Base-by-base conservation (phyloP, 495 filamentous ascomycete genomes). In the Tuber borchii region DNA sequence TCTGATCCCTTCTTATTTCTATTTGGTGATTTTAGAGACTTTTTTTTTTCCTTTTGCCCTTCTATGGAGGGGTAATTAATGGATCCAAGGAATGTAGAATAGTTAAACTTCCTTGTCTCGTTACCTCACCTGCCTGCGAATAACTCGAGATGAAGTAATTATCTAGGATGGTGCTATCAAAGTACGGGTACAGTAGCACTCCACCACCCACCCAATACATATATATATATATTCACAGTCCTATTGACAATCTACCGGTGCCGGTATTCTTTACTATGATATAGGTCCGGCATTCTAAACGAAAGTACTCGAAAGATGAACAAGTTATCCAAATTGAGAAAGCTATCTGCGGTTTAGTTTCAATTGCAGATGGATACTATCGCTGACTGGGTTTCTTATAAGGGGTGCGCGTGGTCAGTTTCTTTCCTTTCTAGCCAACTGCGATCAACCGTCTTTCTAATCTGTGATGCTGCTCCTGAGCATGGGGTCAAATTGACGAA, bases 1-100 rank as follows among this genome's bases (percentile, higher is more conserved):
- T 34, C 31, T 65, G 56, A 34, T 65, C 26, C 26, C 56, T 61
- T 65, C 56, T 65, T 65, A 65, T 65, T 65, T 65, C 34, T 65
- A 19, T 34, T 65, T 2, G 56, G 26, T 34, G 56, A 65, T 65
- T 65, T 65, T 65, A 65, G 56, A 65, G 56, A 65, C 56, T 65
- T 65, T 65, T 14, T 26, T 43, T 43, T 10, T 43, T 43, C 42
- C 42, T 43, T n/a, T 34, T 65, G 26, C 56, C 56, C 56, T 65
- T 65, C 56, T 8, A 26, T 17, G 56, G 56, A 34, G 26, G 48
- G 56, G 56, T 34, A 19, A 34, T 65, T 17, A 34, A 65, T 34
- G 26, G 56, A 31, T 34, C 56, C 56, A 65, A 65, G 56, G 17
- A 34, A 34, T 34, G 12, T 61, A 2, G 22, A 12, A n/a, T 43